Percentiles rank a stretch among this genome's conserved stretches.
Conservation (phyloP, 1,139 yeast species). For the Suhomyces coccinellae region DNA sequence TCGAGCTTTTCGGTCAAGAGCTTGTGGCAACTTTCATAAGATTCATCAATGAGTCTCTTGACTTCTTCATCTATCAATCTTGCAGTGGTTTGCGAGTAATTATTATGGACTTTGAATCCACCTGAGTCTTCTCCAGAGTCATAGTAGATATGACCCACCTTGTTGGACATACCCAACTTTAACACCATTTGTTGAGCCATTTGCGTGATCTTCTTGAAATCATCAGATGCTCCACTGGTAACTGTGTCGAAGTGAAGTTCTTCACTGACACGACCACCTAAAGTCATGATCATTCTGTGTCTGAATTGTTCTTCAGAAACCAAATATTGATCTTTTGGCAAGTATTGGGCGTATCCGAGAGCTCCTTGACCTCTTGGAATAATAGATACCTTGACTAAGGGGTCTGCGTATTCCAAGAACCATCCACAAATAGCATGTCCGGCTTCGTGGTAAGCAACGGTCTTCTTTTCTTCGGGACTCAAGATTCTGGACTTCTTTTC, state of each 20-base stretch:
- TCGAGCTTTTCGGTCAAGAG: constrained; percentile 66
- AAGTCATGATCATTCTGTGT: constrained; percentile 94
- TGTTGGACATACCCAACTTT: constrained; percentile 84
- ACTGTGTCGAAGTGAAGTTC: constrained; percentile 87
- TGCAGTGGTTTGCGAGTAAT: constrained; percentile 71
- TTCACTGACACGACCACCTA: constrained; percentile 96
- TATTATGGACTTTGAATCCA: constrained; percentile 60
- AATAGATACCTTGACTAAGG: constrained; percentile 89
- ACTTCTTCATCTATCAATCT: constrained; percentile 66
- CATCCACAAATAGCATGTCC: constrained; percentile 99
- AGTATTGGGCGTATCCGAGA: constrained; percentile 92
- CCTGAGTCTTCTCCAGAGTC: constrained; percentile 47
- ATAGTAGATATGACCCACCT: constrained; percentile 80
- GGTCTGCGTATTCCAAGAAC: constrained; percentile 88
- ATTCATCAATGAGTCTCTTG: constrained; percentile 61
- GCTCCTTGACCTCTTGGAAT: constrained; percentile 98
- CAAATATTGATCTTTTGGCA: constrained; percentile 93
- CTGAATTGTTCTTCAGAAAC: constrained; percentile 73
- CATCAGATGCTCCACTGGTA: constrained; percentile 94
- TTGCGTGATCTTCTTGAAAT: constrained; percentile 89
- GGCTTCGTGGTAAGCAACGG: constrained; percentile 97
- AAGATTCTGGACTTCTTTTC: constrained; percentile 87
- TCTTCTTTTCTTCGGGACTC: constrained; percentile 77
- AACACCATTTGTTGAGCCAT: constrained; percentile 95
- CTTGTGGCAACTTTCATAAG: constrained; percentile 57